Evolutionary conservation across 257 asterid species (phyloP).

Genomic region (Solanum lignicaule): DNA sequence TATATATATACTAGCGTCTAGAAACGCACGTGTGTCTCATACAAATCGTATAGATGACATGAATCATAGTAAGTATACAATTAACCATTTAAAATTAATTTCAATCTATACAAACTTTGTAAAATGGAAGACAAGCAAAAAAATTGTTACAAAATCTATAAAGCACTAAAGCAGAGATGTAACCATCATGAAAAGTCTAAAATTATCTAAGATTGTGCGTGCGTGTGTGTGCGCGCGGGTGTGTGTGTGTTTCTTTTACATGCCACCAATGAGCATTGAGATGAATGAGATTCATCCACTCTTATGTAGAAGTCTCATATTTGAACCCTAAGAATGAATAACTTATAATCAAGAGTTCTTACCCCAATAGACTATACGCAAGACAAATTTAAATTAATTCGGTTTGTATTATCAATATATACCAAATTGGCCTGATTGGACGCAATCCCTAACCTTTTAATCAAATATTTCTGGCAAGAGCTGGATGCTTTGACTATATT

Average conservation of each 20-base stretch:
- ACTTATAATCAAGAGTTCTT: not conserved
- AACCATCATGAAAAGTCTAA: too few species aligned
- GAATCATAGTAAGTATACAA: not conserved
- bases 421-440: not conserved
- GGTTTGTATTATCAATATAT: not conserved
- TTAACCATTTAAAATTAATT: too few species aligned
- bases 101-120: too few species aligned
- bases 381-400: not conserved
- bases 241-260: too few species aligned
- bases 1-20: not conserved
- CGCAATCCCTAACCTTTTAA: not conserved
- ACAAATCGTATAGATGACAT: not conserved
- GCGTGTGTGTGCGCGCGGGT: too few species aligned
- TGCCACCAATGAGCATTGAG: too few species aligned
- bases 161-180: too few species aligned
- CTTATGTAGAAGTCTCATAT: not conserved
- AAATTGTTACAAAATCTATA: too few species aligned
- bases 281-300: not conserved
- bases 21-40: not conserved
- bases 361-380: not conserved
- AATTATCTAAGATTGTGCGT: too few species aligned
- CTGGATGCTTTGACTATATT: too few species aligned
- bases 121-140: too few species aligned
- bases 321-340: not conserved
- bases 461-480: not conserved